Percentiles rank a stretch among this genome's conserved stretches.
Evolutionary conservation across 208 protist species (phyloP).

Genomic region (Leishmania amazonensis): DNA sequence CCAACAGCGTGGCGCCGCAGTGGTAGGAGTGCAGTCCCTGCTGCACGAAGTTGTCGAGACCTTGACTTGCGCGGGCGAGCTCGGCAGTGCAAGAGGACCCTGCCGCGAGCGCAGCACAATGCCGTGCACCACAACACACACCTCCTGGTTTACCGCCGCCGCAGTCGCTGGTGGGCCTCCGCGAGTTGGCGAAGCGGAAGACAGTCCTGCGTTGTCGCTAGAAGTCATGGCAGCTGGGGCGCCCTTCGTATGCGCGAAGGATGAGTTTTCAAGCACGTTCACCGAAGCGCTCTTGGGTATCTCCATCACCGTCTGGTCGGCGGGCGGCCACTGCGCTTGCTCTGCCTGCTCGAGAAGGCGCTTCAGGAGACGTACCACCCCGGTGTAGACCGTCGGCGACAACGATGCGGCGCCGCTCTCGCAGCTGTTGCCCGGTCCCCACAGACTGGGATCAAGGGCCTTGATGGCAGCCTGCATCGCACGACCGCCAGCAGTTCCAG

Average conservation of each 20-base stretch:
- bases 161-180: neutral
- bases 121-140: constrained; percentile 43
- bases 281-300: neutral
- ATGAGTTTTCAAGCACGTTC: neutral
- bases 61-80: neutral
- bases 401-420: neutral
- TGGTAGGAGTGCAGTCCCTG: neutral
- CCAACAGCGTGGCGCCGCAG: constrained; percentile 1
- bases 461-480: constrained; percentile 14
- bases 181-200: neutral
- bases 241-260: neutral
- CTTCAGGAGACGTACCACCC: constrained; percentile 3
- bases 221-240: neutral
- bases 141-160: neutral
- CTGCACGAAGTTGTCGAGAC: neutral
- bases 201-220: neutral
- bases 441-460: neutral
- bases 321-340: neutral
- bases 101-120: constrained; percentile 49
- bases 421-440: neutral
- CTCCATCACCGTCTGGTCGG: neutral
- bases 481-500: constrained; percentile 4
- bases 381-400: neutral
- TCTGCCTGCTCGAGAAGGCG: neutral
- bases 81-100: neutral